phyloP scores from a whole-genome alignment of 176 grass and related monocot genomes.

The Cocos nucifera region DNA sequence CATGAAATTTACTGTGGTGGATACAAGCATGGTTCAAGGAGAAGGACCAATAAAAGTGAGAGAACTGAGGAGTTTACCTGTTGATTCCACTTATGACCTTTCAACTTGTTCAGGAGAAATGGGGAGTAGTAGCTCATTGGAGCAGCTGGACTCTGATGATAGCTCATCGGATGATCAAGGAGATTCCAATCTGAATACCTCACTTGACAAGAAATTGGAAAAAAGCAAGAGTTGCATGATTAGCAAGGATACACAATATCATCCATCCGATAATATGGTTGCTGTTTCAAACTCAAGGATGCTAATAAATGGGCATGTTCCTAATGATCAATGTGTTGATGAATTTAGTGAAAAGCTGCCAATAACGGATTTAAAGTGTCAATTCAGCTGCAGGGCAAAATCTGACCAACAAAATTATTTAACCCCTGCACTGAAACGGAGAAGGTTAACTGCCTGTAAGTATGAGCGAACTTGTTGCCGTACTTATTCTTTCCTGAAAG shows the following conservation, averaged over 20 bases:
- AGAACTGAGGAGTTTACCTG: conserved; percentile 64
- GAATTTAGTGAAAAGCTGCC: neutral
- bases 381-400: conserved; percentile 33
- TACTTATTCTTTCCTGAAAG: conserved; percentile 31
- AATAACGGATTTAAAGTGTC: neutral
- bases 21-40: conserved; percentile 71
- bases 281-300: conserved; percentile 7
- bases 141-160: conserved; percentile 35
- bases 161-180: conserved; percentile 27
- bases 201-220: conserved; percentile 14
- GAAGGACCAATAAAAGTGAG: conserved; percentile 51
- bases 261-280: conserved; percentile 4
- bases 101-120: conserved; percentile 19
- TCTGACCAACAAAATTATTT: conserved; percentile 48
- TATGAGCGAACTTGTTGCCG: conserved; percentile 33
- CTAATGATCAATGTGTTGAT: conserved; percentile 11
- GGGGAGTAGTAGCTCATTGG: conserved; percentile 36
- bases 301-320: conserved; percentile 30
- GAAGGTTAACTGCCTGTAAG: conserved; percentile 63
- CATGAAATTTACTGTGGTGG: conserved; percentile 83
- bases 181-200: conserved; percentile 17
- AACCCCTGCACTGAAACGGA: conserved; percentile 60
- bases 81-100: conserved; percentile 43
- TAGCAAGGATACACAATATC: neutral
- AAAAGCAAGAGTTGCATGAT: neutral